These are phyloP conservation scores for Puccinia polysora DNA, from an alignment of 1,284 basidiomycete species.

Conservation along the genomic window DNA sequence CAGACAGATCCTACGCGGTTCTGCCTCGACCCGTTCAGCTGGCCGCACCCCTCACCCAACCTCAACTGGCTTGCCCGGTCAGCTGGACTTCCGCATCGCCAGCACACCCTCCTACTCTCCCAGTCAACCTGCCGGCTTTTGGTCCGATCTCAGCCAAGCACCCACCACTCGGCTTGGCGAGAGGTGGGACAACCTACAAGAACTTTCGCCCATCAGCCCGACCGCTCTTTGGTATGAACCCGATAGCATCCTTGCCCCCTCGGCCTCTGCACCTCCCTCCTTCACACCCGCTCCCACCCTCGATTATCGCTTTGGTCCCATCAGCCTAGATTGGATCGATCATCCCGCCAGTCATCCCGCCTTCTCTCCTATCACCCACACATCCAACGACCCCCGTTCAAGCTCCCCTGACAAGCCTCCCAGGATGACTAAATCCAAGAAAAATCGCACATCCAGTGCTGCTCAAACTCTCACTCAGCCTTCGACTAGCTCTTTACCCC, in stretches of 20 bases:
- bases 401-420: background rate
- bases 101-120: slow-evolving; percentile 27
- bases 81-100: slow-evolving; percentile 38
- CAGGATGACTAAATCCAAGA: background rate
- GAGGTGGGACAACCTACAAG: slow-evolving; percentile 34
- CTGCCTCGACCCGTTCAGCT: slow-evolving; percentile 27
- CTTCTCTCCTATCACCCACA: background rate
- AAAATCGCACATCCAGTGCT: background rate
- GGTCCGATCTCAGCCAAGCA: slow-evolving; percentile 35
- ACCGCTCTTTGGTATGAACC: slow-evolving; percentile 40
- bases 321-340: slow-evolving; percentile 38
- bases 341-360: slow-evolving; percentile 37
- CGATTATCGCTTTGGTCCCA: slow-evolving; percentile 43
- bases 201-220: slow-evolving; percentile 23
- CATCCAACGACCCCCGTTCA: background rate
- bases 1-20: slow-evolving; percentile 30
- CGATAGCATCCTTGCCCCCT: slow-evolving; percentile 20
- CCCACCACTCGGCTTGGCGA: slow-evolving; percentile 34
- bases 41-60: slow-evolving; percentile 39
- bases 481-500: slow-evolving; percentile 11
- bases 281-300: slow-evolving; percentile 41
- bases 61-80: slow-evolving; percentile 33
- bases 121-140: slow-evolving; percentile 26
- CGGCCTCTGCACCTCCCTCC: background rate
- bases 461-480: slow-evolving; percentile 1